These are phyloP conservation scores for Nitzschia sp. DNA, from an alignment of 108 stramenopile species.

Conservation along the genomic window DNA sequence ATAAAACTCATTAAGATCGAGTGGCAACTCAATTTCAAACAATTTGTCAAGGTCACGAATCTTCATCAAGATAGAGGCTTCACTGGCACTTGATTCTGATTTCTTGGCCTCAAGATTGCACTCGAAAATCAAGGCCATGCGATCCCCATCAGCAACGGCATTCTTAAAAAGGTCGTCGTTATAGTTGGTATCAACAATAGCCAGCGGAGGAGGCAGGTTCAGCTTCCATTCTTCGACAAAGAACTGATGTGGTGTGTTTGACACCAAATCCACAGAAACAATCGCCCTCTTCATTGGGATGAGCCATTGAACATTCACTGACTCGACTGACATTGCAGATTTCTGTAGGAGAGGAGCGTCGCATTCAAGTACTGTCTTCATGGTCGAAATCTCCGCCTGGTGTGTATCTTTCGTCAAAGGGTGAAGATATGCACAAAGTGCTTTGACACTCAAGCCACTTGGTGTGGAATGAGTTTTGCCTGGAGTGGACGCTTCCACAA, in stretches of 20 bases:
- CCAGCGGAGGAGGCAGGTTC: conserved; percentile 43
- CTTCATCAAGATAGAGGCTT: conserved; percentile 46
- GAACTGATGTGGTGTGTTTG: conserved; percentile 68
- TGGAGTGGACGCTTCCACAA: conserved; percentile 29
- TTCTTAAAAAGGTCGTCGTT: conserved; percentile 52
- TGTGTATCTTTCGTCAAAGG: conserved; percentile 34
- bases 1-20: conserved; percentile 55
- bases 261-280: conserved; percentile 53
- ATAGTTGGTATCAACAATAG: conserved; percentile 28
- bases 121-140: conserved; percentile 57
- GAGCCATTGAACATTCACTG: conserved; percentile 42
- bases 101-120: conserved; percentile 35
- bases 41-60: conserved; percentile 61
- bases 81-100: conserved; percentile 11
- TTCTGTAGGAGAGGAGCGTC: conserved; percentile 66
- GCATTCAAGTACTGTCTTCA: conserved; percentile 59
- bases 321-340: conserved; percentile 57
- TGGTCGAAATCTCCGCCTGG: conserved; percentile 41
- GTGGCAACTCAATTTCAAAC: conserved; percentile 54
- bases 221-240: conserved; percentile 62
- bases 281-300: conserved; percentile 40
- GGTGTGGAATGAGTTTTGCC: not conserved
- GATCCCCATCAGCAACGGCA: conserved; percentile 56
- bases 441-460: conserved; percentile 55
- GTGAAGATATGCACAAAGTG: conserved; percentile 54